These are phyloP conservation scores for Saururus chinensis DNA, from an alignment of 164 flowering plant genomes.

Conservation along the genomic window DNA sequence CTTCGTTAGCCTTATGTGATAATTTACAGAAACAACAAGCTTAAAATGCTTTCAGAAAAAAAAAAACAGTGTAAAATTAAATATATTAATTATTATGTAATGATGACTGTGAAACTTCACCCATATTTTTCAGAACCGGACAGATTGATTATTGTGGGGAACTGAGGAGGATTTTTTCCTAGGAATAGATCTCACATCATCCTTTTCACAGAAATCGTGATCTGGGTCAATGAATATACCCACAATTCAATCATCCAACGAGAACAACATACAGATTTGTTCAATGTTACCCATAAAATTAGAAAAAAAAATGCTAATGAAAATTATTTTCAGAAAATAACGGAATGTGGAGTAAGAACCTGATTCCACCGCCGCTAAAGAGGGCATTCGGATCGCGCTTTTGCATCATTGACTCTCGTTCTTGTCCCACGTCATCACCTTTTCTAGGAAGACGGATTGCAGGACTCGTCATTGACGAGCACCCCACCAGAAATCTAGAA, in stretches of 20 bases:
- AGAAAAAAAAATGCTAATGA: not conserved
- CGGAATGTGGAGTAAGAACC: slow-evolving; percentile 14
- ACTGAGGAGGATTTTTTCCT: too few relatives aligned
- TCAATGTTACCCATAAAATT: too few relatives aligned
- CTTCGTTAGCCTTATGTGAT: too few relatives aligned
- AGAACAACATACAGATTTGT: not conserved
- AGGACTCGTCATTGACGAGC: not conserved
- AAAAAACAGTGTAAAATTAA: too few relatives aligned
- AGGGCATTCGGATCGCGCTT: slow-evolving; percentile 28
- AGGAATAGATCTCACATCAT: not conserved
- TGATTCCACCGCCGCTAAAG: slow-evolving; percentile 63
- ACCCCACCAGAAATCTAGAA: not conserved
- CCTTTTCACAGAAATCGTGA: not conserved
- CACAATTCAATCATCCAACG: not conserved
- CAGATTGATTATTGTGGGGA: too few relatives aligned
- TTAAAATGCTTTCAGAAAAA: too few relatives aligned
- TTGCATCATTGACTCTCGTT: not conserved
- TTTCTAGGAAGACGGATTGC: not conserved
- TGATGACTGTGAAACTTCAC: too few relatives aligned
- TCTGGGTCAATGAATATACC: not conserved
- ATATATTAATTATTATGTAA: too few relatives aligned
- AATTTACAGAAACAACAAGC: too few relatives aligned
- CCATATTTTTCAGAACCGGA: too few relatives aligned
- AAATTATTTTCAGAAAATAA: not conserved
- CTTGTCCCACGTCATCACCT: not conserved